Conservation (phyloP, 495 filamentous ascomycete species). For the Lepidopterella palustris region DNA sequence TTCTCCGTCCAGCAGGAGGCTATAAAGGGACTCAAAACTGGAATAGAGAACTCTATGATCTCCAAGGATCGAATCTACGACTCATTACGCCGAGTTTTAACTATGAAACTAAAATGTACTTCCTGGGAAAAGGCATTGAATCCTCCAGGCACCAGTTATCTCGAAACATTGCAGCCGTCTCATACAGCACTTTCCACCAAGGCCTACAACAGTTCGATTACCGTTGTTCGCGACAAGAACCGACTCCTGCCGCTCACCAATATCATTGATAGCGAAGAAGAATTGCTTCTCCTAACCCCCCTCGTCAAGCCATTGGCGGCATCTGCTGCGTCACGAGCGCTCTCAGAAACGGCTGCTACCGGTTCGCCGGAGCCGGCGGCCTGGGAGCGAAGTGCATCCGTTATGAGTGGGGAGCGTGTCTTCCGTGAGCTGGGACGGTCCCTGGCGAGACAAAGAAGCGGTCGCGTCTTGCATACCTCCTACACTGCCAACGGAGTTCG, state of each 20-base stretch:
- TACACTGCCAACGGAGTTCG: constrained; percentile 86
- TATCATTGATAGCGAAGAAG: constrained; percentile 71
- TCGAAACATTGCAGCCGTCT: constrained; percentile 71
- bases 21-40: constrained; percentile 74
- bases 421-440: constrained; percentile 79
- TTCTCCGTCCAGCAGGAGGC: constrained; percentile 83
- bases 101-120: constrained; percentile 69
- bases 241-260: constrained; percentile 70
- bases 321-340: constrained; percentile 59
- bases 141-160: constrained; percentile 61
- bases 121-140: constrained; percentile 79
- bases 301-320: constrained; percentile 80
- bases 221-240: constrained; percentile 76
- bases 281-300: constrained; percentile 74
- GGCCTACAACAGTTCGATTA: constrained; percentile 81
- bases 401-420: constrained; percentile 80
- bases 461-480: constrained; percentile 79
- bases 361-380: constrained; percentile 48
- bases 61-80: constrained; percentile 65
- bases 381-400: constrained; percentile 55
- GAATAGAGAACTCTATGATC: constrained; percentile 78
- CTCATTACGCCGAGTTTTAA: constrained; percentile 65
- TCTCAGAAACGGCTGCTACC: constrained; percentile 41
- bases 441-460: constrained; percentile 70
- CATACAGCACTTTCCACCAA: constrained; percentile 72